Evolutionary conservation across 352 stramenopile species (phyloP), one percentile per base, ranked within the genome.

Genomic region (Phytophthora citrophthora): DNA sequence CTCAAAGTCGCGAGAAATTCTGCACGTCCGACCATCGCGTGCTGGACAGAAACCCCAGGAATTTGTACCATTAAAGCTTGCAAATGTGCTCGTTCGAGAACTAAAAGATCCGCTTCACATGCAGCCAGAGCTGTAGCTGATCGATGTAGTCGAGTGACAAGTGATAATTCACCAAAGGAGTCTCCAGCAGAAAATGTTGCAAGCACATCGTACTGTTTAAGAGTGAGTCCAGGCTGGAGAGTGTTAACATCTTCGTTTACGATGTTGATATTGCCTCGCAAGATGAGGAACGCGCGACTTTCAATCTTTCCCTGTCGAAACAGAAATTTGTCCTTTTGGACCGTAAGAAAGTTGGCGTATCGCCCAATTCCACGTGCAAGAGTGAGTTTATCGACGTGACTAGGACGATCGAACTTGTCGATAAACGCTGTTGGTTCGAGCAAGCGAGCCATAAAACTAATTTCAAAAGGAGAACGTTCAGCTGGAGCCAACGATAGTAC

Each of bases 251-350:
- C 81, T 63, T 94, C 86, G 20, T 91, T 90, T 41, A 94, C 86
- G 23, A 94, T 91, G 47, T 83, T 77, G 47, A 94, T 88, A 7
- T 74, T 81, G n/a, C 83, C 86, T 15, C 83, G 74, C 13, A 94
- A 68, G 36, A 94, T 91, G 26, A 94, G 34, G 55, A 92, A 94
- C 23, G 86, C 86, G n/a, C 81, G 84, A 38, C 77, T 87, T 50
- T 94, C 83, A 39, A 91, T 80, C 38, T 79, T 83, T 5, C 85
- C 85, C 50, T 94, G 86, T n/a, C 70, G 65, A 44, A 91, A 92
- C 10, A 94, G 46, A 16, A 78, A 74, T 31, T 72, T 72, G 43
- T 83, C 83, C 27, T 83, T 87, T 27, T 46, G 52, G 44, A 91
- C 61, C 38, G 78, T 81, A 10, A 74, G 23, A 49, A 94, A 94